phyloP scores from a whole-genome alignment of 2,329 filamentous ascomycete genomes.

The Pseudogymnoascus sp. region DNA sequence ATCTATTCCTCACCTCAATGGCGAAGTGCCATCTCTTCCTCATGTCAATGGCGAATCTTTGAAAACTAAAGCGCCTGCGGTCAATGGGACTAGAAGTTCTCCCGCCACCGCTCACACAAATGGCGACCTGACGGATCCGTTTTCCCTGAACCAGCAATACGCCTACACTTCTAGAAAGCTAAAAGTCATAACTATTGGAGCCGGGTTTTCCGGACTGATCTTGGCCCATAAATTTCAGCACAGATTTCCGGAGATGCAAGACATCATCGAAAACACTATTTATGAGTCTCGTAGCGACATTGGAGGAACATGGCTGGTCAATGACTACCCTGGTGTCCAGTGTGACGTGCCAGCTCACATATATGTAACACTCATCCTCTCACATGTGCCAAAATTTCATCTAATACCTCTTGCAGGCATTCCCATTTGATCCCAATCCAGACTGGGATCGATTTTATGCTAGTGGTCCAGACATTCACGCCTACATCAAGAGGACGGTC shows the following conservation, averaged over 20 bases:
- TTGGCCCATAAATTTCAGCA: constrained; percentile 30
- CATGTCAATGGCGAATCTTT: background rate
- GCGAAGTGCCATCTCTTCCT: background rate
- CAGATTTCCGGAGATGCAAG: constrained; percentile 15
- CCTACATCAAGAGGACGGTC: background rate
- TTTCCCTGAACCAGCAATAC: constrained; percentile 32
- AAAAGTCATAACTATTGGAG: constrained; percentile 39
- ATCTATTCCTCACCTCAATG: background rate
- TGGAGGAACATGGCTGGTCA: constrained; percentile 24
- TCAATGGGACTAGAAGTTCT: background rate
- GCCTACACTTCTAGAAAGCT: constrained; percentile 31
- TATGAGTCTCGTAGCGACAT: constrained; percentile 27
- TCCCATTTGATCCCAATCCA: constrained; percentile 33
- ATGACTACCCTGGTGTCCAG: constrained; percentile 21
- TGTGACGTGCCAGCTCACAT: constrained; percentile 23
- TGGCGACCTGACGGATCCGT: background rate
- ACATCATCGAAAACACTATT: constrained; percentile 26
- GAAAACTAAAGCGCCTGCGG: background rate
- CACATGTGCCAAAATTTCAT: constrained; percentile 25
- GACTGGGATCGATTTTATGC: constrained; percentile 33
- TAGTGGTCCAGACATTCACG: constrained; percentile 15
- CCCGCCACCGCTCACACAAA: background rate
- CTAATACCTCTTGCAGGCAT: constrained; percentile 41
- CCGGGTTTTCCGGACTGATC: constrained; percentile 38
- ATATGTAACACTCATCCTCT: constrained; percentile 12